Evolutionary conservation across 1,284 basidiomycete genomes (phyloP).

Genomic region (Rhodotorula sp.): DNA sequence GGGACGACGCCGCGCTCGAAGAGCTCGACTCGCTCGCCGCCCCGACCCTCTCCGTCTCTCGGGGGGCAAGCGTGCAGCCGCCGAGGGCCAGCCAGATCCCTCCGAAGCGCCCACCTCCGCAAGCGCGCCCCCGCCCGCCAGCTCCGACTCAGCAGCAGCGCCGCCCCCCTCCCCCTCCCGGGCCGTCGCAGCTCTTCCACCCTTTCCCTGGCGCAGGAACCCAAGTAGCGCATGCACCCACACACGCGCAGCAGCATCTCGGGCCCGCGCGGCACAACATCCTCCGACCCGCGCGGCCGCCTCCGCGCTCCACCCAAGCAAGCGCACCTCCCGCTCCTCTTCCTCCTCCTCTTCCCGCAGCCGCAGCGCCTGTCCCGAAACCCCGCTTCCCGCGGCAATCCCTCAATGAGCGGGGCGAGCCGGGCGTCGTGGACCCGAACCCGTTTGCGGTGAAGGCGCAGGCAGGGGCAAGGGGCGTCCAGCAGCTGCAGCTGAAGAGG

Average conservation of each 20-base stretch:
- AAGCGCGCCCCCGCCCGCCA: neutral
- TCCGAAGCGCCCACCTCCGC: neutral
- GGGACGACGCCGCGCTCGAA: conserved; percentile 2
- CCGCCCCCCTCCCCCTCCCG: too few species aligned
- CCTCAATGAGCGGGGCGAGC: conserved; percentile 10
- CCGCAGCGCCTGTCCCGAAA: neutral
- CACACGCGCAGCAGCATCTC: neutral
- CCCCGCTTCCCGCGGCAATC: conserved; percentile 3
- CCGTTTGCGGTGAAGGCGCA: neutral
- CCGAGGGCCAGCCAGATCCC: neutral
- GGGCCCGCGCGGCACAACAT: conserved; percentile 3
- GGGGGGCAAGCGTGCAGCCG: neutral
- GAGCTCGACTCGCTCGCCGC: conserved; percentile 6
- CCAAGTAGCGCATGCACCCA: neutral
- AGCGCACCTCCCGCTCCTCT: neutral
- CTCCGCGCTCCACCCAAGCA: neutral
- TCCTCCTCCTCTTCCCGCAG: neutral
- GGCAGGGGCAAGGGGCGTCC: too few species aligned
- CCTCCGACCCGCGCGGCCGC: conserved; percentile 15
- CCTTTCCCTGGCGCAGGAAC: neutral
- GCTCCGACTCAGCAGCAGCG: neutral
- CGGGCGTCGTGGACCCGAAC: conserved; percentile 22
- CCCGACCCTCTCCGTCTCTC: too few species aligned
- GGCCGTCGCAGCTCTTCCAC: neutral
- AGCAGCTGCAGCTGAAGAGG: neutral